Base-by-base conservation (phyloP, 164 flowering plant species). In the Chloranthus sessilifolius region DNA sequence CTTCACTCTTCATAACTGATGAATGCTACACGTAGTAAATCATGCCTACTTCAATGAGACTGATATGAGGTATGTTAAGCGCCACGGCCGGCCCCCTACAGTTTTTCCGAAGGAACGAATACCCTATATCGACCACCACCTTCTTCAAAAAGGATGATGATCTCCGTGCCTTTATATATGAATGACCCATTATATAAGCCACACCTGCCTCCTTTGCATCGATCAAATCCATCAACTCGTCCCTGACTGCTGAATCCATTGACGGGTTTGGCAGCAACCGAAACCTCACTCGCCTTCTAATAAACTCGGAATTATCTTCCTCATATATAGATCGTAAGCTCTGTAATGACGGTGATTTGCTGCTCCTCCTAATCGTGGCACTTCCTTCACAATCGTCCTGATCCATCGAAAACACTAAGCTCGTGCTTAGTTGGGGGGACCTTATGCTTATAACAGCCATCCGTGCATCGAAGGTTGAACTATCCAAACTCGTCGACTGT, bases 61-160 rank as follows among this genome's bases (percentile, higher is more conserved):
- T 76, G 41, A 76, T 73, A 55, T 70, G 81, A 65, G 78, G 78
- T 35, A 76, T 76, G 48, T 70, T 68, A 11, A 76, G 64, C 11
- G 74, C 74, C 33, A 76, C 81, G 9, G 81, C 35, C 25, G 81
- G 81, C 1, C 78, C 76, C 60, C 81, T 62, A 62, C 78, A 73
- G 62, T 76, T 76, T 66, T 76, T 76, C 24, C 74, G 55, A 3
- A 76, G 70, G 56, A 76, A 76, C 14, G 78, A 70, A 52, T 76
- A 76, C 3, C 74, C 78, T 20, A 76, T 52, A 49, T 76, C 72
- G 28, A 76, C 61, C 26, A 62, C 75, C 31, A 73, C 20, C 52
- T 67, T 76, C 62, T 76, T 76, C 60, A 76, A 43, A 45, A 62
- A 76, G 5, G 78, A 73, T 1, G 81, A 70, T 0, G 71, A 65